Evolutionary conservation across 352 stramenopile species (phyloP).

Genomic region (Thalassiosira tumida): DNA sequence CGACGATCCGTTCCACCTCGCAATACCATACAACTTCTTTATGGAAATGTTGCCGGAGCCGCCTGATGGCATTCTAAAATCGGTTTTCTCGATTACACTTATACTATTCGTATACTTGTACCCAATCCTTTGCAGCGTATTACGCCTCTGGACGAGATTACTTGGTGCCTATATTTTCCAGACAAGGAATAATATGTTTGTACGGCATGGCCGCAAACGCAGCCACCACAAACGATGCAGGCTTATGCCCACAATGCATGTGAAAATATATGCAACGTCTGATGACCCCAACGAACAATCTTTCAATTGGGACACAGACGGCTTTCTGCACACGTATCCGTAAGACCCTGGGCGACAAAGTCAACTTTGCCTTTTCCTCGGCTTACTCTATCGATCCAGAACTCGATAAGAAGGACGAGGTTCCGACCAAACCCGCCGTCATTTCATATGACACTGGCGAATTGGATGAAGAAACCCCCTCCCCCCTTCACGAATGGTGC

Average conservation of each 20-base stretch:
- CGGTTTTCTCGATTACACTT: neutral
- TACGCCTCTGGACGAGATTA: no score
- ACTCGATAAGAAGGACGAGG: neutral
- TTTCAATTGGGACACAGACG: neutral
- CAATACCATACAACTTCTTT: neutral
- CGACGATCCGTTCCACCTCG: conserved; percentile 17
- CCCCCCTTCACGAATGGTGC: no score
- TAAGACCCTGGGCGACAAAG: neutral
- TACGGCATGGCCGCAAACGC: no score
- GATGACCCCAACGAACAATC: neutral
- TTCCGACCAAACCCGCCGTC: no score
- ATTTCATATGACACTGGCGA: no score
- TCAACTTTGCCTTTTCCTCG: neutral
- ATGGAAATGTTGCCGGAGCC: neutral
- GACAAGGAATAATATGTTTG: neutral
- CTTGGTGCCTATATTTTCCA: neutral
- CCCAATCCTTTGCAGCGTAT: no score
- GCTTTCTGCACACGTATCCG: conserved; percentile 16
- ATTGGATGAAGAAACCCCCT: no score
- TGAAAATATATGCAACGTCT: no score
- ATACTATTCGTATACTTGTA: neutral
- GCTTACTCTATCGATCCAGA: neutral
- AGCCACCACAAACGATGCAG: neutral
- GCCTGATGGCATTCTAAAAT: neutral
- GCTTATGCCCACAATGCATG: neutral